Conservation (phyloP, 2,329 filamentous ascomycete genomes). For the Emydomyces testavorans region DNA sequence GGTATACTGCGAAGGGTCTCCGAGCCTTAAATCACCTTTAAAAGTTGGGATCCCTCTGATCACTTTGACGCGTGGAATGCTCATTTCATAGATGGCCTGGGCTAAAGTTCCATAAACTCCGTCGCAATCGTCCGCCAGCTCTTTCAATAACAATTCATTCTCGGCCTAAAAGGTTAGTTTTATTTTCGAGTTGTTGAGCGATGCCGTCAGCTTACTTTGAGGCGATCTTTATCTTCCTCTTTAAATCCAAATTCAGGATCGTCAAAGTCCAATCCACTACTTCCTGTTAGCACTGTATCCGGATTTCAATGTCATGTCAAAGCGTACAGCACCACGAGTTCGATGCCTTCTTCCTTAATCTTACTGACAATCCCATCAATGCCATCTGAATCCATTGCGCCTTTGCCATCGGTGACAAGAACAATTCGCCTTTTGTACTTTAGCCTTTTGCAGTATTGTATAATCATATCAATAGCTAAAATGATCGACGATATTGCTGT, state of each 20-base stretch:
- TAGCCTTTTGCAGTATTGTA: slow-evolving; percentile 62
- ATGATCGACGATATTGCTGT: slow-evolving; percentile 69
- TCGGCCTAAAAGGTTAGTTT: slow-evolving; percentile 36
- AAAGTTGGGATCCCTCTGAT: slow-evolving; percentile 67
- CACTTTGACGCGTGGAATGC: slow-evolving; percentile 63
- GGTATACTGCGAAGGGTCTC: slow-evolving; percentile 60
- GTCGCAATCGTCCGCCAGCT: slow-evolving; percentile 55
- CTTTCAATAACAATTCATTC: slow-evolving; percentile 60
- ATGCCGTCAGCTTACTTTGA: slow-evolving; percentile 46
- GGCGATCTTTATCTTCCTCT: slow-evolving; percentile 67
- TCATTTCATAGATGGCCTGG: slow-evolving; percentile 70
- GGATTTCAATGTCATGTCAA: background rate
- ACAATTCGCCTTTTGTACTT: slow-evolving; percentile 73
- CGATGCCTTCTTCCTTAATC: slow-evolving; percentile 63
- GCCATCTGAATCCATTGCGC: slow-evolving; percentile 59
- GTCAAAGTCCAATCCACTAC: slow-evolving; percentile 83
- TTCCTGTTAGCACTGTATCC: slow-evolving; percentile 4
- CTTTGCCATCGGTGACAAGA: slow-evolving; percentile 71
- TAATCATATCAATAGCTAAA: slow-evolving; percentile 77
- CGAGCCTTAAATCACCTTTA: slow-evolving; percentile 67
- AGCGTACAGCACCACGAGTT: slow-evolving; percentile 65
- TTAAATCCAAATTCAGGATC: slow-evolving; percentile 81
- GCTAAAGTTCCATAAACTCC: slow-evolving; percentile 73
- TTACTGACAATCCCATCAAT: slow-evolving; percentile 58
- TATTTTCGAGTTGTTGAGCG: background rate